Conservation (phyloP, 345 rosid species). For the Arabidopsis suecica region DNA sequence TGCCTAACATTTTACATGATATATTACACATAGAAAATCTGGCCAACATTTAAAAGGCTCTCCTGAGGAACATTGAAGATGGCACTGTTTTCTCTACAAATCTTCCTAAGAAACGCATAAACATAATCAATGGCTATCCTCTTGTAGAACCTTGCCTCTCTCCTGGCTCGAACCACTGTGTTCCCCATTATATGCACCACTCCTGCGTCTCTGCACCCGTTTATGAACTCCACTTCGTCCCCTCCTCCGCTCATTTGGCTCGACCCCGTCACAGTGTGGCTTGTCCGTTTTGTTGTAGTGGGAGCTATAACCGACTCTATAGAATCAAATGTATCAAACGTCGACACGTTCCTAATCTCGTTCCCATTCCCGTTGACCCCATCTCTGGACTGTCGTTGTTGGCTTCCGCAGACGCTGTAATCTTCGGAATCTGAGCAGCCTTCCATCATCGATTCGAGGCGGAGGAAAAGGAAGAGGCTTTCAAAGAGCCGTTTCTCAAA, state of each 20-base stretch:
- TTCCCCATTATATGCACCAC: slow-evolving; percentile 82
- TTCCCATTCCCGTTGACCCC: slow-evolving; percentile 15
- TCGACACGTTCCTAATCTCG: slow-evolving; percentile 14
- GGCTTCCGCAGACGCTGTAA: slow-evolving; percentile 60
- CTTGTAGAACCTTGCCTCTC: slow-evolving; percentile 62
- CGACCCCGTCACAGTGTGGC: slow-evolving; percentile 42
- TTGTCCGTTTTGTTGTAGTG: slow-evolving; percentile 12
- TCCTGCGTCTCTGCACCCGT: slow-evolving; percentile 64
- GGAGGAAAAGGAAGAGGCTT: slow-evolving; percentile 59
- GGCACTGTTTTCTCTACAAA: slow-evolving; percentile 72
- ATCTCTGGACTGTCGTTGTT: slow-evolving; percentile 38
- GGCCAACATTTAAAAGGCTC: slow-evolving; percentile 78
- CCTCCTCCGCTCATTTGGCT: slow-evolving; percentile 57
- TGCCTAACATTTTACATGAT: background rate
- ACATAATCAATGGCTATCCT: slow-evolving; percentile 68
- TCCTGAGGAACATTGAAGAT: slow-evolving; percentile 80
- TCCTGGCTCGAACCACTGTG: slow-evolving; percentile 62
- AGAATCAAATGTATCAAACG: slow-evolving; percentile 40
- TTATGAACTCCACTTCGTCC: slow-evolving; percentile 67
- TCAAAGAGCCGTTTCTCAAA: slow-evolving; percentile 74
- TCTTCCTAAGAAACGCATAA: slow-evolving; percentile 80
- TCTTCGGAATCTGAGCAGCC: slow-evolving; percentile 81
- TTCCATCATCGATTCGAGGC: slow-evolving; percentile 83
- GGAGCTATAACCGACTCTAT: slow-evolving; percentile 24
- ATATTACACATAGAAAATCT: slow-evolving; percentile 65